A percentile compares a stretch with the other conserved stretches of the same genome.
These are phyloP conservation scores for Gloeopeniophorella convolvens DNA, from an alignment of 768 basidiomycete genomes.

Conservation along the genomic window DNA sequence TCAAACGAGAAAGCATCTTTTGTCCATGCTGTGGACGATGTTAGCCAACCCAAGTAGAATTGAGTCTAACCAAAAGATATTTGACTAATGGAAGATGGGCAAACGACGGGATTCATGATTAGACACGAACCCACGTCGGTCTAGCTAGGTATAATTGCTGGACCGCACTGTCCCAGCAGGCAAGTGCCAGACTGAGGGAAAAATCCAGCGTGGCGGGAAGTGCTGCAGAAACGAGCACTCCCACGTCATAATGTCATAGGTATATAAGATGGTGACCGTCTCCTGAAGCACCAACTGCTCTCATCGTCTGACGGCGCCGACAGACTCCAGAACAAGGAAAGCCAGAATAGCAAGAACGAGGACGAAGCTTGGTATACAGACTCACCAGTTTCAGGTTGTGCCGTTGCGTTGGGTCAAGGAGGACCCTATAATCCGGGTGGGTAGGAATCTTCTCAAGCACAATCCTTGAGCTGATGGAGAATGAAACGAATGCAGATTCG, in stretches of 20 bases:
- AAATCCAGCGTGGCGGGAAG: too few relatives aligned
- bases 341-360: conserved; percentile 8
- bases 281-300: too few relatives aligned
- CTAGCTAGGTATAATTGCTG: too few relatives aligned
- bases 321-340: conserved; percentile 1
- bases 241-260: too few relatives aligned
- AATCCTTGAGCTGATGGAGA: conserved; percentile 67
- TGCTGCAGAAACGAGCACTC: too few relatives aligned
- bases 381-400: conserved; percentile 65
- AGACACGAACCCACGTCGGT: too few relatives aligned
- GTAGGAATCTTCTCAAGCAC: conserved; percentile 73
- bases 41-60: conserved; percentile 13
- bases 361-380: too few relatives aligned
- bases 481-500: conserved; percentile 63
- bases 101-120: too few relatives aligned
- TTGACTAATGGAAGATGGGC: neutral
- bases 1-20: conserved; percentile 61
- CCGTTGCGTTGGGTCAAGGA: conserved; percentile 52
- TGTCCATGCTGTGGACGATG: conserved; percentile 55
- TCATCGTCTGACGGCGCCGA: neutral
- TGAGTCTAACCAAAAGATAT: neutral
- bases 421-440: conserved; percentile 56
- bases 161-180: too few relatives aligned
- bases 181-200: too few relatives aligned
- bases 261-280: too few relatives aligned